These are phyloP conservation scores for Cystofilobasidium ferigula DNA, from an alignment of 768 basidiomycete genomes.

Conservation along the genomic window DNA sequence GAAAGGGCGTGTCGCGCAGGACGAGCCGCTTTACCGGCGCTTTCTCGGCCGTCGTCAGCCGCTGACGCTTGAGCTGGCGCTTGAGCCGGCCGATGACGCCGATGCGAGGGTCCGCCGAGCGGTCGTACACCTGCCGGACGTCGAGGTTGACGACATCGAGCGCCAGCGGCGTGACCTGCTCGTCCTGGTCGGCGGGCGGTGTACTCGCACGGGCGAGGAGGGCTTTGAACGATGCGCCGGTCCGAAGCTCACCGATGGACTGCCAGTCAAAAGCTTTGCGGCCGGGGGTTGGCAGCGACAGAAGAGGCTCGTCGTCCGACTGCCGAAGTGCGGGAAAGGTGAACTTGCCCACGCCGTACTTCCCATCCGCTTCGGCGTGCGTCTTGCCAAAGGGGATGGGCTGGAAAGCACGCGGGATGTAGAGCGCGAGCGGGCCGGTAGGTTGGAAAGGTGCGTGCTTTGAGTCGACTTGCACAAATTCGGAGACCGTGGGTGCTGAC, in stretches of 20 bases:
- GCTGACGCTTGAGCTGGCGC: not conserved
- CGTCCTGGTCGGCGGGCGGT: not conserved
- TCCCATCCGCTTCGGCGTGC: constrained; percentile 56
- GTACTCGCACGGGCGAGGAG: not conserved
- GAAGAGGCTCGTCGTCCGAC: not conserved
- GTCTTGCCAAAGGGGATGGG: constrained; percentile 61
- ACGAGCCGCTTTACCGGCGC: not conserved
- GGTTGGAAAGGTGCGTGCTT: not conserved
- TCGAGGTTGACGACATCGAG: not conserved
- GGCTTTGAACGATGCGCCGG: not conserved
- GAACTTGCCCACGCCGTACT: constrained; percentile 67
- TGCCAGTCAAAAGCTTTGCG: too few relatives aligned
- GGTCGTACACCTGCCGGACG: constrained; percentile 3
- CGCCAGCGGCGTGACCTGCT: not conserved
- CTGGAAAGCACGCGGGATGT: constrained; percentile 45
- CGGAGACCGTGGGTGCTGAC: too few relatives aligned
- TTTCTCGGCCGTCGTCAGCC: not conserved
- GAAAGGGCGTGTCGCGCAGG: not conserved
- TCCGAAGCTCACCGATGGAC: not conserved
- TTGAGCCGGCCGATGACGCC: constrained; percentile 21
- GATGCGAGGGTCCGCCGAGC: constrained; percentile 3
- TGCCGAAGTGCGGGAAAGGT: not conserved
- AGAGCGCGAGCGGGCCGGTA: not conserved
- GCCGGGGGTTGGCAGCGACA: too few relatives aligned
- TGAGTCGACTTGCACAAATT: too few relatives aligned